These are phyloP conservation scores for Claviceps sp. DNA, from an alignment of 2,329 filamentous ascomycete species.

Conservation along the genomic window DNA sequence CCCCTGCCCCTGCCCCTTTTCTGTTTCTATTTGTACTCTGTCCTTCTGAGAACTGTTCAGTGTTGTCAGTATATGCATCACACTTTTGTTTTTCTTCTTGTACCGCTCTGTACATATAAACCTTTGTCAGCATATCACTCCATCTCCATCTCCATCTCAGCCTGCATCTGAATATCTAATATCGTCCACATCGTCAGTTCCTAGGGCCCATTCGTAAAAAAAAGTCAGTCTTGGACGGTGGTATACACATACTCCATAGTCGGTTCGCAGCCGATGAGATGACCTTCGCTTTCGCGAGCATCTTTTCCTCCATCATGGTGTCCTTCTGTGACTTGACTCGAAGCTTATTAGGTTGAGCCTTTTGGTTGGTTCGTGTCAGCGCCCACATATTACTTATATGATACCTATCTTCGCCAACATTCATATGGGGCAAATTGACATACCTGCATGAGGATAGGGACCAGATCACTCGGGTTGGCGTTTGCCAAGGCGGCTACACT, in stretches of 20 bases:
- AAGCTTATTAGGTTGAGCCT: slow-evolving; percentile 55
- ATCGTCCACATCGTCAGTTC: background rate
- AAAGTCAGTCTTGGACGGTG: background rate
- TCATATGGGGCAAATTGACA: slow-evolving; percentile 7
- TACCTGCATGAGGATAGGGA: slow-evolving; percentile 61
- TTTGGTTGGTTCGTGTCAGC: slow-evolving; percentile 3
- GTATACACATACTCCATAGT: slow-evolving; percentile 45
- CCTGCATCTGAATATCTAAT: slow-evolving; percentile 36
- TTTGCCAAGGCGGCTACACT: slow-evolving; percentile 55
- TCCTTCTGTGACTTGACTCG: slow-evolving; percentile 41
- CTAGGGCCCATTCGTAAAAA: background rate
- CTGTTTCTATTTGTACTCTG: no score
- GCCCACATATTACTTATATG: no score
- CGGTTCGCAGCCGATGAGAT: slow-evolving; percentile 57
- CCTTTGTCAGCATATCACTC: slow-evolving; percentile 16
- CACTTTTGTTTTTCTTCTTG: background rate
- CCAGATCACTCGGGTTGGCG: slow-evolving; percentile 51
- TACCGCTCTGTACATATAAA: no score
- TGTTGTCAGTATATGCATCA: no score
- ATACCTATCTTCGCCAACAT: no score
- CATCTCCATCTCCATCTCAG: slow-evolving; percentile 33
- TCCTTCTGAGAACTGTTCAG: no score
- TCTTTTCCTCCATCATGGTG: slow-evolving; percentile 47
- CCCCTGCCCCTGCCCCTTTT: no score
- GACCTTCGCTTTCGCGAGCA: slow-evolving; percentile 51